Evolutionary conservation across 129 eudicot genomes (phyloP).

Genomic region (Flaveria brownii): DNA sequence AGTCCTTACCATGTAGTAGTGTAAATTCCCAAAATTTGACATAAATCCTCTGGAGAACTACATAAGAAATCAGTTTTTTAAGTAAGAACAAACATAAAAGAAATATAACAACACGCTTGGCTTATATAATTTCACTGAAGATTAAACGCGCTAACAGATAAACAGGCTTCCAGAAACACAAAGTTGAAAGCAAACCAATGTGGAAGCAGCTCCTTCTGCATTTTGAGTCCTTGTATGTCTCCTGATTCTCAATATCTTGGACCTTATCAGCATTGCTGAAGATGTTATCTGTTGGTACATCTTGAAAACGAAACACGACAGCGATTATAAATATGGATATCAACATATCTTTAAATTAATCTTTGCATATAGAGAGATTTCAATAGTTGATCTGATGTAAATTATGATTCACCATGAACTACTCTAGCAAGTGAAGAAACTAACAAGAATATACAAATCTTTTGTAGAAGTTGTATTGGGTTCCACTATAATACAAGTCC

Average conservation of each 20-base stretch:
- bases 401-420: neutral
- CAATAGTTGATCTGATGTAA: too few relatives aligned
- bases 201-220: neutral
- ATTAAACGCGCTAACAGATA: too few relatives aligned
- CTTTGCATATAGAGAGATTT: too few relatives aligned
- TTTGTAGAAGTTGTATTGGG: slow-evolving; percentile 12
- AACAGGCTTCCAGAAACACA: neutral
- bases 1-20: neutral
- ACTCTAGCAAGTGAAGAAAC: slow-evolving; percentile 6
- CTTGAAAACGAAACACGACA: neutral
- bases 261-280: neutral
- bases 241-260: neutral
- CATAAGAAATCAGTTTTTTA: neutral
- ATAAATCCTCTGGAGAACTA: neutral
- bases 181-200: neutral
- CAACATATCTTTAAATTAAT: too few relatives aligned
- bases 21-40: neutral
- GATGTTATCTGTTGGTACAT: neutral
- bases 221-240: neutral
- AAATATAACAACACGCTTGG: too few relatives aligned
- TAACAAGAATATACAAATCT: slow-evolving; percentile 21
- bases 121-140: too few relatives aligned
- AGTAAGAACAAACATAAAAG: too few relatives aligned
- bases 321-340: too few relatives aligned
- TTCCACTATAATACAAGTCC: slow-evolving; percentile 23